A percentile compares a stretch with the other conserved stretches of the same genome.
Evolutionary conservation across 1,284 basidiomycete genomes (phyloP).

Genomic region (Sanguinoderma infundibulare): DNA sequence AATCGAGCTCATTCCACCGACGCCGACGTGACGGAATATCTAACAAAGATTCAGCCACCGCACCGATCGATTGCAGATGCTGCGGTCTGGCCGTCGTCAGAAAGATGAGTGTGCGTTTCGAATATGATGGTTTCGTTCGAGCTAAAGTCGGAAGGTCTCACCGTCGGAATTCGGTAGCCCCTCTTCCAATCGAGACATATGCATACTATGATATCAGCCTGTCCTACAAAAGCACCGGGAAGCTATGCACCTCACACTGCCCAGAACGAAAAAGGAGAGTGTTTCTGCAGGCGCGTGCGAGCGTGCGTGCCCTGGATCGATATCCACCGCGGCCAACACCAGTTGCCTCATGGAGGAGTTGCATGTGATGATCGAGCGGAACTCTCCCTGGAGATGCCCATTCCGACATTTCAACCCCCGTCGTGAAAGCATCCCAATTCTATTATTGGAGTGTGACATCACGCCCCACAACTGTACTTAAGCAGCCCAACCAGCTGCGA

Average conservation of each 20-base stretch:
- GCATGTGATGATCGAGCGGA: constrained; percentile 23
- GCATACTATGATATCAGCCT: background rate
- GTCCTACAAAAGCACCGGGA: constrained; percentile 13
- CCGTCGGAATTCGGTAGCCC: background rate
- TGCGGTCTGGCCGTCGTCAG: background rate
- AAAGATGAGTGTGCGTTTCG: background rate
- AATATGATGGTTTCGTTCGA: background rate
- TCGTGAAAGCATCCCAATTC: constrained; percentile 7
- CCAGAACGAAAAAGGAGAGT: constrained; percentile 8
- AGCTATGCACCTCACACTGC: constrained; percentile 15
- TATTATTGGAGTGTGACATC: constrained; percentile 26
- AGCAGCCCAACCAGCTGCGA: constrained; percentile 15
- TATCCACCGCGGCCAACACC: constrained; percentile 7
- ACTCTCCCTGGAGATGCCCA: constrained; percentile 6
- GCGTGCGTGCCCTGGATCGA: constrained; percentile 4
- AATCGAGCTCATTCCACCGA: background rate
- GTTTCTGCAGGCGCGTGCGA: constrained; percentile 9
- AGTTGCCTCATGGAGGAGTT: constrained; percentile 11
- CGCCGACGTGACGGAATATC: background rate
- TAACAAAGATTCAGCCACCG: background rate
- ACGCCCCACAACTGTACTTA: constrained; percentile 31
- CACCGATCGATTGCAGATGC: background rate
- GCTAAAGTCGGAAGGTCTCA: background rate
- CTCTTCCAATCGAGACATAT: background rate
- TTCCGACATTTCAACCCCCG: constrained; percentile 7